Evolutionary conservation across 495 filamentous ascomycete species (phyloP).

Genomic region (Talaromyces thailandensis): DNA sequence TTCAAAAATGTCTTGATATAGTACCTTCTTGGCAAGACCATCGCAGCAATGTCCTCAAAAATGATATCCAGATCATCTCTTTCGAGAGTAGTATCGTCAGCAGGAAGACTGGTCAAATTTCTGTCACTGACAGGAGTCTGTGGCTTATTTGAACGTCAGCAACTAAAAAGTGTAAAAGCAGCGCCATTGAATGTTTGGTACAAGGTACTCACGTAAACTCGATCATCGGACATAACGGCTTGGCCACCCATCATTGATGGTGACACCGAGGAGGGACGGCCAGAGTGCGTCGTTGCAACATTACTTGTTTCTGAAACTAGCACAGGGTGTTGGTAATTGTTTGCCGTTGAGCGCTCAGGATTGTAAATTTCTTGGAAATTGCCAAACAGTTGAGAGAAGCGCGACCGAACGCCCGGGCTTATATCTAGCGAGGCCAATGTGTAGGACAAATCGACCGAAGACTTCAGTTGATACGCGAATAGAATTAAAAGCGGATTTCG

Average conservation of each 20-base stretch:
- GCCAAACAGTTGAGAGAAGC: background rate
- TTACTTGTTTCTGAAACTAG: background rate
- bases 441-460: background rate
- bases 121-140: background rate
- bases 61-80: slow-evolving; percentile 14
- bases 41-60: slow-evolving; percentile 17
- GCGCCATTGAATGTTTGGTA: background rate
- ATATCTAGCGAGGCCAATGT: background rate
- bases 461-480: slow-evolving; percentile 13
- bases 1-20: background rate
- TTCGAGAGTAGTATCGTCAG: background rate
- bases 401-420: background rate
- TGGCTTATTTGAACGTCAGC: background rate
- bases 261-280: background rate
- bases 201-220: background rate
- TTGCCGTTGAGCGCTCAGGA: background rate
- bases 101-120: background rate
- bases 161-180: background rate
- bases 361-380: background rate
- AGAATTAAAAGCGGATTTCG: slow-evolving; percentile 12
- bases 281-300: background rate
- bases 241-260: background rate
- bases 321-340: background rate
- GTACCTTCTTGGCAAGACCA: slow-evolving; percentile 12
- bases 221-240: background rate